A percentile compares a stretch with the other conserved stretches of the same genome.
Conservation (phyloP, 352 stramenopile genomes). For the Globisporangium cylindrosporum region DNA sequence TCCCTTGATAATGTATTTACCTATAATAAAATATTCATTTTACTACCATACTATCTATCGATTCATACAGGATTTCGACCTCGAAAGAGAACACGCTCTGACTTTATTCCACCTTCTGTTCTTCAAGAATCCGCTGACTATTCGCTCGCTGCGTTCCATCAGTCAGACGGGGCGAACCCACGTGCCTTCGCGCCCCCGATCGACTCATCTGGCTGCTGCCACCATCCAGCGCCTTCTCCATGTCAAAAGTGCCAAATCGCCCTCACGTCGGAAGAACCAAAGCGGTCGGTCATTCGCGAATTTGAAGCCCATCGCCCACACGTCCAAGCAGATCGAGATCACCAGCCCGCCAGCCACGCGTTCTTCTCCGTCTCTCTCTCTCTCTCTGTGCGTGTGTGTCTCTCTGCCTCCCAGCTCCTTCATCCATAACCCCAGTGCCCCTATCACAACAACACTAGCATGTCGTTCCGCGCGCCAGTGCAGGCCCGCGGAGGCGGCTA, state of each 20-base stretch:
- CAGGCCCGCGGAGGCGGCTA: conserved; percentile 77
- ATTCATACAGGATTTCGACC: neutral
- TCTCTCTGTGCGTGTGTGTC: neutral
- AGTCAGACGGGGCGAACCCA: neutral
- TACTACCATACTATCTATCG: too few relatives aligned
- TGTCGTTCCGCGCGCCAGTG: conserved; percentile 39
- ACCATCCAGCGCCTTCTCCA: neutral
- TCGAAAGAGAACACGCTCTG: conserved; percentile 1
- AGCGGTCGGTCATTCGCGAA: conserved; percentile 2
- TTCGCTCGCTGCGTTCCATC: neutral
- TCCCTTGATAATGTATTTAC: neutral
- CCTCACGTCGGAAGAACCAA: neutral
- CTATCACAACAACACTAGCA: conserved; percentile 3
- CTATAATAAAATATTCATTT: neutral
- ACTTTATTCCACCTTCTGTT: conserved; percentile 14
- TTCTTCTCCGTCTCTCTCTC: neutral
- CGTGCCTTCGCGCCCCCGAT: neutral
- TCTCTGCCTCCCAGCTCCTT: neutral
- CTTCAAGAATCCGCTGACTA: conserved; percentile 3
- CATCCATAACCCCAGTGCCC: neutral
- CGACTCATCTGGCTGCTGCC: neutral
- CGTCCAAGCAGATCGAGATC: neutral
- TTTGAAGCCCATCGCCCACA: neutral
- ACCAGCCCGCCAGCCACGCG: neutral
- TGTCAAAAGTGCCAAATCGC: neutral